Conservation (phyloP, 768 basidiomycete species). For the Trametes elegans region DNA sequence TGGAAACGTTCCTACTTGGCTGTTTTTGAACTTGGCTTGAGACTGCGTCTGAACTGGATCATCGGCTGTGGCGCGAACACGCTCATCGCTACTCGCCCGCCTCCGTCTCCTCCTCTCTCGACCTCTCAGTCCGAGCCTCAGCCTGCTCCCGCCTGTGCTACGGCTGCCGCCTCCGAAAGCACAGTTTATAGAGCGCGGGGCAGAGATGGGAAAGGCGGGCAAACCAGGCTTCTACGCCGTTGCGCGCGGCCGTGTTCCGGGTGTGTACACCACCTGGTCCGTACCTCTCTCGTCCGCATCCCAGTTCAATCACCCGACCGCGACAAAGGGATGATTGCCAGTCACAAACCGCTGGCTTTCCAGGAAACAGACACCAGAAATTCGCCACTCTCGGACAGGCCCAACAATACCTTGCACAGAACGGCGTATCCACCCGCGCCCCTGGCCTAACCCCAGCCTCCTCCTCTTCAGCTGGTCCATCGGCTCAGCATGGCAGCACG, state of each 20-base stretch:
- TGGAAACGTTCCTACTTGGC: no score
- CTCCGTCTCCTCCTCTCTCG: no score
- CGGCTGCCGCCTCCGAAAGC: neutral
- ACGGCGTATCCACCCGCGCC: constrained; percentile 1
- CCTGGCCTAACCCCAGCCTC: neutral
- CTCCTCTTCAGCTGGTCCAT: neutral
- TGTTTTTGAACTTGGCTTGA: no score
- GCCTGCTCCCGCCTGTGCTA: no score
- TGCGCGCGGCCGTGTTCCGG: constrained; percentile 55
- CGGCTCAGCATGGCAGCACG: neutral
- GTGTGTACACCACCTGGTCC: constrained; percentile 74
- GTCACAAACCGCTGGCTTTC: constrained; percentile 62
- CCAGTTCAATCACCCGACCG: neutral
- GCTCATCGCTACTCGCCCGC: no score
- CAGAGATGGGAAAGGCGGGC: constrained; percentile 39
- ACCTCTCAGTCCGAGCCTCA: no score
- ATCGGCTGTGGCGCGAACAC: no score
- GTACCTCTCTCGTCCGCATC: constrained; percentile 17
- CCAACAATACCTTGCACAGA: constrained; percentile 44
- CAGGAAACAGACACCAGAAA: constrained; percentile 64
- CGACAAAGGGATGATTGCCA: constrained; percentile 66
- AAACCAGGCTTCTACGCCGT: constrained; percentile 70
- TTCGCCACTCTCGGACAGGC: constrained; percentile 59
- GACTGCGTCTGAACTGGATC: no score
- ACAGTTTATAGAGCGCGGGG: neutral